Base-by-base conservation (phyloP, 179 eudicot genomes). In the Drosera spatulata region DNA sequence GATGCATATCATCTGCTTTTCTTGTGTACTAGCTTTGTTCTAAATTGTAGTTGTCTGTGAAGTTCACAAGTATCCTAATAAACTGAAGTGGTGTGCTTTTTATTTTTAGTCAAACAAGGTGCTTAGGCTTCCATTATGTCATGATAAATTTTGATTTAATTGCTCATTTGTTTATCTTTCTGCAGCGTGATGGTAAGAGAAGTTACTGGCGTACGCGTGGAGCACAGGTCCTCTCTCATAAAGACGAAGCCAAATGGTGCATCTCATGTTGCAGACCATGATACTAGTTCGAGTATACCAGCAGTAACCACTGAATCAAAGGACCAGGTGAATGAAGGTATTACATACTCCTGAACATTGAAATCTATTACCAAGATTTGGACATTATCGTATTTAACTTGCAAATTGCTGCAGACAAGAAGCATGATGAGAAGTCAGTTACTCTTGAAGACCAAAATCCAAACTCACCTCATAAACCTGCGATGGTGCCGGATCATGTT, bases 131-230 rank as follows among this genome's bases (percentile, higher is more conserved):
- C 33, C 33, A 22, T 22, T 22, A 22, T 22, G 33, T 22, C 33
- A 22, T 0, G 33, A 22, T 0, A 22, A 22, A 22, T 22, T 22
- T 22, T 22, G 0, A 22, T 22, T 22, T 22, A 22, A 22, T 22
- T 22, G 33, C 39, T 8, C 15, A 8, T 22, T 10, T 5, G 39
- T 22, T 51, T 15, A 12, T 64, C 51, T 71, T 57, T 58, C 37
- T 73, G 74, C 82, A 86, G 95, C 74, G 67, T 56, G 67, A 88
- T 91, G 98, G 96, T 91, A 67, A 85, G 95, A 72, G 86, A 88
- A 60, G 75, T 88, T 64, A 66, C 87, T 42, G 91, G 96, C 53
- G 59, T 82, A 61, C 81, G 75, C 55, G 54, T 60, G 37, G 90
- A 80, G 56, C 74, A 76, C 67, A 78, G 69, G 65, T 66, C 89